Conservation (phyloP, 345 rosid genomes). For the Lepidium sativum region DNA sequence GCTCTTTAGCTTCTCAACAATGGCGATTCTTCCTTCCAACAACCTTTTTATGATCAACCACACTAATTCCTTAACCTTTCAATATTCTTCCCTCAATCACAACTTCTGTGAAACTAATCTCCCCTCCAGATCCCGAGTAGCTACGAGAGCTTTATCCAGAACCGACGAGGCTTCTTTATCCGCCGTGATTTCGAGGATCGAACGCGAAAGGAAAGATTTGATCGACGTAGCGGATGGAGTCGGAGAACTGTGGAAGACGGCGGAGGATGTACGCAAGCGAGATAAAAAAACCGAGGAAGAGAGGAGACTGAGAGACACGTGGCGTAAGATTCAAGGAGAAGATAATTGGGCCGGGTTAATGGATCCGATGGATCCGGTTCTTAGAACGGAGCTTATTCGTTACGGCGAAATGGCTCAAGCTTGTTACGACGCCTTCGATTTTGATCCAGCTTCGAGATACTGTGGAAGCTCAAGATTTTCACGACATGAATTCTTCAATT, state of each 20-base stretch:
- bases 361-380: constrained; percentile 67
- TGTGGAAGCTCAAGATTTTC: constrained; percentile 66
- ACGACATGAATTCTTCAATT: constrained; percentile 44
- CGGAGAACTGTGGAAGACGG: constrained; percentile 18
- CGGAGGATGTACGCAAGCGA: constrained; percentile 18
- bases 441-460: constrained; percentile 64
- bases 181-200: constrained; percentile 29
- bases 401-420: constrained; percentile 93
- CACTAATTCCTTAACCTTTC: neutral
- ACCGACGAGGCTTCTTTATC: constrained; percentile 33
- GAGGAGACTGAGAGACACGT: constrained; percentile 34
- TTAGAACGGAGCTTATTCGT: constrained; percentile 71
- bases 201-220: constrained; percentile 7
- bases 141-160: constrained; percentile 23
- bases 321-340: constrained; percentile 75
- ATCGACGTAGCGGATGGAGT: neutral
- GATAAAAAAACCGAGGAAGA: constrained; percentile 19
- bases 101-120: constrained; percentile 3
- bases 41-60: constrained; percentile 15
- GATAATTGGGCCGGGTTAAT: constrained; percentile 69
- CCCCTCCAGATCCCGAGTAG: neutral
- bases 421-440: constrained; percentile 77
- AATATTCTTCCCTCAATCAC: neutral
- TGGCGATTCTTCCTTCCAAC: constrained; percentile 37
- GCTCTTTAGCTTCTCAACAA: constrained; percentile 23